phyloP scores from a whole-genome alignment of 2,329 filamentous ascomycete species.

The Knoxdaviesia proteae region DNA sequence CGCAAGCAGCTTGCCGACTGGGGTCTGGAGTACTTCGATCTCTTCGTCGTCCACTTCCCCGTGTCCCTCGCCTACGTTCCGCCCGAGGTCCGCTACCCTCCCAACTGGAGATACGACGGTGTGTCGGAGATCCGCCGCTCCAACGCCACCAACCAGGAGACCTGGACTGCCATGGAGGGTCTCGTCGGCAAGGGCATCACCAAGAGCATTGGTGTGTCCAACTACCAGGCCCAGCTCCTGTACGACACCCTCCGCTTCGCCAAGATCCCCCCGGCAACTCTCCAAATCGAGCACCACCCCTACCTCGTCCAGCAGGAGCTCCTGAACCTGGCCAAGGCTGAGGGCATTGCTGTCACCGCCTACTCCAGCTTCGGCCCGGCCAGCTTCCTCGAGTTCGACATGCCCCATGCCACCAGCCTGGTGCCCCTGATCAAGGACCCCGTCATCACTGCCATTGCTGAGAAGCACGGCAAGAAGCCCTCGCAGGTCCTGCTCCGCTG shows the following conservation, averaged over 20 bases:
- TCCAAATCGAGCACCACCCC: slow-evolving; percentile 82
- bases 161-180: slow-evolving; percentile 62
- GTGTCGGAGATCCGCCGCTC: slow-evolving; percentile 37
- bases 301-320: slow-evolving; percentile 62
- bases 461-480: slow-evolving; percentile 50
- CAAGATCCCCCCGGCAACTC: slow-evolving; percentile 49
- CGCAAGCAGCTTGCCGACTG: slow-evolving; percentile 63
- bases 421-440: slow-evolving; percentile 52
- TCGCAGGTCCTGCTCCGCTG: slow-evolving; percentile 72
- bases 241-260: slow-evolving; percentile 67
- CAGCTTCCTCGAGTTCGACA: slow-evolving; percentile 45
- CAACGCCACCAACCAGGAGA: slow-evolving; percentile 58
- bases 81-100: slow-evolving; percentile 58
- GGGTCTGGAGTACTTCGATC: slow-evolving; percentile 75
- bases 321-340: slow-evolving; percentile 43
- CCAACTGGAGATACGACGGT: slow-evolving; percentile 52
- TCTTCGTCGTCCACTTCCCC: slow-evolving; percentile 80
- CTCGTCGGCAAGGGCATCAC: slow-evolving; percentile 49
- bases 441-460: slow-evolving; percentile 40
- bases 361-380: slow-evolving; percentile 72
- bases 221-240: slow-evolving; percentile 60
- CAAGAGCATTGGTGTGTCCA: slow-evolving; percentile 59
- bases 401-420: slow-evolving; percentile 36
- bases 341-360: slow-evolving; percentile 57
- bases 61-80: slow-evolving; percentile 72